Conservation (phyloP, 306 rosid genomes). For the Cucumis cinereus region DNA sequence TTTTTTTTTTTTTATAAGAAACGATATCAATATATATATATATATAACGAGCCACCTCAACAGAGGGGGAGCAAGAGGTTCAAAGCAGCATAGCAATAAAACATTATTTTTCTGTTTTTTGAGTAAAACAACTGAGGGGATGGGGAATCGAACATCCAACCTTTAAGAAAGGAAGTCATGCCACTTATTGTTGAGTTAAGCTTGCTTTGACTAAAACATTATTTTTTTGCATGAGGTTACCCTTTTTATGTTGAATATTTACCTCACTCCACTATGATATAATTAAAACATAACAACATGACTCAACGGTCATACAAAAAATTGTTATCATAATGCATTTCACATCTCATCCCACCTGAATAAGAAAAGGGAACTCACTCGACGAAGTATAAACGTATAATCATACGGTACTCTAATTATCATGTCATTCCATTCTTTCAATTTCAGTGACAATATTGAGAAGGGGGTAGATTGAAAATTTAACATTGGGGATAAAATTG, state of each 20-base stretch:
- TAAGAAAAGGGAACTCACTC: neutral
- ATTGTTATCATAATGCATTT: neutral
- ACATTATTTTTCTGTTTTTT: neutral
- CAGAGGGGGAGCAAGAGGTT: too few relatives aligned
- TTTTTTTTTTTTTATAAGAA: too few relatives aligned
- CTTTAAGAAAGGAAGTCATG: too few relatives aligned
- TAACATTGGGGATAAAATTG: neutral
- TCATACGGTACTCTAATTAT: neutral
- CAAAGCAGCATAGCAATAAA: neutral
- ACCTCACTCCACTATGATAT: neutral
- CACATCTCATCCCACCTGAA: neutral
- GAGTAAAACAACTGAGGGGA: too few relatives aligned
- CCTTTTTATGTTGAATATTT: neutral
- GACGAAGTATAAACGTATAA: neutral
- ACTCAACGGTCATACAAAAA: neutral
- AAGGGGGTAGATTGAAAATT: neutral
- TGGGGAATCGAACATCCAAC: too few relatives aligned
- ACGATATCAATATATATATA: too few relatives aligned
- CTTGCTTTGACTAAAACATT: neutral
- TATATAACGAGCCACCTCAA: too few relatives aligned
- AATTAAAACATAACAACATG: neutral
- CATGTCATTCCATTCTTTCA: neutral
- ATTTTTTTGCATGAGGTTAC: too few relatives aligned
- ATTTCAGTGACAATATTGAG: neutral
- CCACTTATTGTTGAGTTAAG: too few relatives aligned